A percentile compares a stretch with the other conserved stretches of the same genome.
phyloP scores from a whole-genome alignment of 805 yeast species.

The Candida nitratophila region DNA sequence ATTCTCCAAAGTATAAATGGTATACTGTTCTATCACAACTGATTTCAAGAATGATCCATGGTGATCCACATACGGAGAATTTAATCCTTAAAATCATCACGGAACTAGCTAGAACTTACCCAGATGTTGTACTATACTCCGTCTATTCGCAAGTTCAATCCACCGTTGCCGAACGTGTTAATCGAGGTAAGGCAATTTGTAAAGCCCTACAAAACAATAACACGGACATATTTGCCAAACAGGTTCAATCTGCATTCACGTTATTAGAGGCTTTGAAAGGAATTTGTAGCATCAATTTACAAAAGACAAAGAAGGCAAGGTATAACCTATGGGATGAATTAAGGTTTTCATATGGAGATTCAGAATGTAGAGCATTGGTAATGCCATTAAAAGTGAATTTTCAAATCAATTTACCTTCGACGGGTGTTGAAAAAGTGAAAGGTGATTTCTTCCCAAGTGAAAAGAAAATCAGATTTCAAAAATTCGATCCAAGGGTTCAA shows the following conservation, averaged over 20 bases:
- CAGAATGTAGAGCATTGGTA: conserved; percentile 39
- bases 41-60: conserved; percentile 68
- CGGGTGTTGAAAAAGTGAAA: conserved; percentile 34
- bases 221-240: conserved; percentile 10
- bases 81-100: conserved; percentile 53
- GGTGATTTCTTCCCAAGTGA: conserved; percentile 32
- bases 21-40: conserved; percentile 83
- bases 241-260: conserved; percentile 22
- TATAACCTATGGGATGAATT: conserved; percentile 36
- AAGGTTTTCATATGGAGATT: conserved; percentile 23
- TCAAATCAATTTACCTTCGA: conserved; percentile 55
- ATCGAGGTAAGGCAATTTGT: conserved; percentile 39
- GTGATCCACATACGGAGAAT: conserved; percentile 46
- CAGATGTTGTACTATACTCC: conserved; percentile 82
- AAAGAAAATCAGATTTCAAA: conserved; percentile 33
- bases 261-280: conserved; percentile 36
- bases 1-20: conserved; percentile 56
- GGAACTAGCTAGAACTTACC: conserved; percentile 56
- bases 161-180: conserved; percentile 35
- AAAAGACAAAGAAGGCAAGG: conserved; percentile 26
- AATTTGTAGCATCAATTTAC: conserved; percentile 34
- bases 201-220: conserved; percentile 20
- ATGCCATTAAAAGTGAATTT: conserved; percentile 71
- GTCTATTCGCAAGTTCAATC: conserved; percentile 67
- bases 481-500: conserved; percentile 60